These are phyloP conservation scores for Seminavis robusta DNA, from an alignment of 108 stramenopile species.

Conservation along the genomic window DNA sequence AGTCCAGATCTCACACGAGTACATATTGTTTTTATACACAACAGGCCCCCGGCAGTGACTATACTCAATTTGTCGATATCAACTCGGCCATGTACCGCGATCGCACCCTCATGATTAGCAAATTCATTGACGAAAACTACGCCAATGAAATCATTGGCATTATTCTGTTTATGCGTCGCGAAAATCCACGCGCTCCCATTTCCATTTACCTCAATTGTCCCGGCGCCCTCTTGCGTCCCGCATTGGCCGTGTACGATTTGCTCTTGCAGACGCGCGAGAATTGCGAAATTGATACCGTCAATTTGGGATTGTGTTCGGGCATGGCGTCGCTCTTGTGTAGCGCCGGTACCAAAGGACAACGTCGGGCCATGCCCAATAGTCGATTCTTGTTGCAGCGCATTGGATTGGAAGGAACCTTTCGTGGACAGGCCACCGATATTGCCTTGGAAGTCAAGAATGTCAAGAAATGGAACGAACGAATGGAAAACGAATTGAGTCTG, in stretches of 20 bases:
- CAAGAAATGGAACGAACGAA: constrained; percentile 70
- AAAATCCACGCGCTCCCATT: constrained; percentile 59
- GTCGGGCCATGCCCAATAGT: constrained; percentile 86
- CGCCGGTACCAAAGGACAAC: constrained; percentile 81
- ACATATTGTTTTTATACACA: no score
- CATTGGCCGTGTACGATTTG: constrained; percentile 88
- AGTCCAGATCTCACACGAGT: no score
- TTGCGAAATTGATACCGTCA: constrained; percentile 75
- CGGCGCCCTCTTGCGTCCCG: constrained; percentile 76
- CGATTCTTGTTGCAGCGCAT: constrained; percentile 89
- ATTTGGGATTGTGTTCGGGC: constrained; percentile 88
- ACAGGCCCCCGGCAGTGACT: constrained; percentile 62
- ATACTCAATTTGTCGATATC: constrained; percentile 80
- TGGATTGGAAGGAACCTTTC: constrained; percentile 85
- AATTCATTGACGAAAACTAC: constrained; percentile 87
- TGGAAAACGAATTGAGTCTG: constrained; percentile 61
- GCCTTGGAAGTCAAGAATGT: constrained; percentile 76
- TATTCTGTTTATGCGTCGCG: constrained; percentile 72
- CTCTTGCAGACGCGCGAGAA: constrained; percentile 63
- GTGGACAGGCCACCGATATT: constrained; percentile 89
- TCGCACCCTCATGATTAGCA: constrained; percentile 85
- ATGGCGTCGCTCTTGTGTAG: constrained; percentile 89
- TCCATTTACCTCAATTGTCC: constrained; percentile 89
- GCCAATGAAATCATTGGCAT: constrained; percentile 89
- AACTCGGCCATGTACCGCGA: constrained; percentile 87